Evolutionary conservation across 139 green algal species (phyloP).

Genomic region (Closterium sp.): DNA sequence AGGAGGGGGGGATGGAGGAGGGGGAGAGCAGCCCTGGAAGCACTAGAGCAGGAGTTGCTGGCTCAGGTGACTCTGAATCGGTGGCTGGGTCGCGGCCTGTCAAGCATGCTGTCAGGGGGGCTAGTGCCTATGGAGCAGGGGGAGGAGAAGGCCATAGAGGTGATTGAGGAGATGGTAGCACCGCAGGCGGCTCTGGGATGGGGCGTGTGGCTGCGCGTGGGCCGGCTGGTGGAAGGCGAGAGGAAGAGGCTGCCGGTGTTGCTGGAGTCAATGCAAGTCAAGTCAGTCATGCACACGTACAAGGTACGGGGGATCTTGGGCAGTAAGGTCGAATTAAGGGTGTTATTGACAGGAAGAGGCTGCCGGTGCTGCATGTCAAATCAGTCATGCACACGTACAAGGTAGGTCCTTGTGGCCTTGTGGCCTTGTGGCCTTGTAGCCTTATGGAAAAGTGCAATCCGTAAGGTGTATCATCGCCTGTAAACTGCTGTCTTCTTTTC

Average conservation of each 20-base stretch:
- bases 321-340: no score
- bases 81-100: not conserved
- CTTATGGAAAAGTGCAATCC: no score
- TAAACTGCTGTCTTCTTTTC: no score
- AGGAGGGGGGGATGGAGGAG: not conserved
- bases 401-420: no score
- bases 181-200: not conserved
- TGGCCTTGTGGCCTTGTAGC: no score
- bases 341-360: no score
- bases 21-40: not conserved
- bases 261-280: conserved; percentile 7
- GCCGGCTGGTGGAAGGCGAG: not conserved
- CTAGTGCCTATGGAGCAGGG: not conserved
- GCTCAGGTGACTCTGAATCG: not conserved
- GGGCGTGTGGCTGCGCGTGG: conserved; percentile 4
- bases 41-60: not conserved
- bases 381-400: no score
- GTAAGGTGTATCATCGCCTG: no score
- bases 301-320: not conserved
- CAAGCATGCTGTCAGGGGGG: not conserved
- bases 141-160: not conserved
- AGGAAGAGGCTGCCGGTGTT: not conserved
- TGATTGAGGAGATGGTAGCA: conserved; percentile 7
- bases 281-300: conserved; percentile 11
- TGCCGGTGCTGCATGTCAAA: no score